phyloP scores from a whole-genome alignment of 1,284 basidiomycete genomes.

The Cutaneotrichosporon spelunceum region DNA sequence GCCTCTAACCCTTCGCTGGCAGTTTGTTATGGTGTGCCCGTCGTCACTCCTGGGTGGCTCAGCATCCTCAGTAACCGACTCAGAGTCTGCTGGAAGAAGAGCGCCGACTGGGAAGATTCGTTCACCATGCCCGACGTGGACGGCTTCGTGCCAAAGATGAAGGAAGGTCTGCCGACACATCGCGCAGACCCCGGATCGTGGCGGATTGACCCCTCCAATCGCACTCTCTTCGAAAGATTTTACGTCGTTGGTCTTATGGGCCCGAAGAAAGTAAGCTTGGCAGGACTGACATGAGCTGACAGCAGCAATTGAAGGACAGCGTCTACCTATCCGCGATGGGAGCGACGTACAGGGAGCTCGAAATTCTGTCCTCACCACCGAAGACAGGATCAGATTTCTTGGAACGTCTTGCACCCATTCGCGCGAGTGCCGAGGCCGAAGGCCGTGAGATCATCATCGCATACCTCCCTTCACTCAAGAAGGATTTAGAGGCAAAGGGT shows the following conservation, averaged over 20 bases:
- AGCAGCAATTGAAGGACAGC: constrained; percentile 26
- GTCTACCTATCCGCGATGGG: constrained; percentile 40
- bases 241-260: constrained; percentile 30
- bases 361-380: constrained; percentile 26
- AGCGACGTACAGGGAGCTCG: constrained; percentile 36
- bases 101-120: constrained; percentile 40
- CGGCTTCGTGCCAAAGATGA: constrained; percentile 26
- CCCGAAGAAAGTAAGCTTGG: constrained; percentile 11
- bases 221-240: constrained; percentile 35
- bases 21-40: constrained; percentile 38
- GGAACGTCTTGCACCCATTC: constrained; percentile 22
- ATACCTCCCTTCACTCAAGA: constrained; percentile 27
- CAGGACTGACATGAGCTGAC: neutral
- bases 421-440: constrained; percentile 18
- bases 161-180: constrained; percentile 4
- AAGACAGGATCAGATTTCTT: constrained; percentile 26
- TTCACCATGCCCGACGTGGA: constrained; percentile 34
- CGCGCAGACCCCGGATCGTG: constrained; percentile 21
- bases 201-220: constrained; percentile 29
- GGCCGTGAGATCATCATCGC: constrained; percentile 26
- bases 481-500: constrained; percentile 22
- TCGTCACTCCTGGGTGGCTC: constrained; percentile 36
- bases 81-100: constrained; percentile 38
- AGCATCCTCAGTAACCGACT: constrained; percentile 24
- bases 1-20: constrained; percentile 28